A percentile compares a stretch with the other conserved stretches of the same genome.
phyloP scores from a whole-genome alignment of 257 asterid species.

The Solanum clarkiae region DNA sequence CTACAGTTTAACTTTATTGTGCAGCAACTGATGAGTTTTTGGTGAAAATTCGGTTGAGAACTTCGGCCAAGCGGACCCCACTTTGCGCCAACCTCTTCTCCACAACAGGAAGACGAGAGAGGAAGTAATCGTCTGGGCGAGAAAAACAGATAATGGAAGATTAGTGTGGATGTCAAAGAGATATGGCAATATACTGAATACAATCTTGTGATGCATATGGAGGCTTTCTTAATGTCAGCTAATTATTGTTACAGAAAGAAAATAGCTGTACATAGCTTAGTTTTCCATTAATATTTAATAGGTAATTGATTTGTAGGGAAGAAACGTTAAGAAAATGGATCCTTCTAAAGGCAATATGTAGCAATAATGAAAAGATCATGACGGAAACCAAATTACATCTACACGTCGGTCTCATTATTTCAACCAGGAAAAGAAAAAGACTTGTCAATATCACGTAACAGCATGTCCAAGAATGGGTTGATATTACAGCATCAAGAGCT shows the following conservation, averaged over 20 bases:
- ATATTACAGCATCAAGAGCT: not conserved
- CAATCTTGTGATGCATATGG: not conserved
- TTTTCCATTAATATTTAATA: not conserved
- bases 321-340: not conserved
- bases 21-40: slow-evolving; percentile 24
- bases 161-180: not conserved
- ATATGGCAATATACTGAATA: not conserved
- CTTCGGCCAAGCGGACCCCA: slow-evolving; percentile 79
- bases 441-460: not conserved
- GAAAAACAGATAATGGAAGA: not conserved
- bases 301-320: not conserved
- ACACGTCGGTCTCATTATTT: not conserved
- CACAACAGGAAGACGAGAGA: slow-evolving; percentile 70
- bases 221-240: not conserved
- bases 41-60: slow-evolving; percentile 62
- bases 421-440: not conserved
- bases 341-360: not conserved
- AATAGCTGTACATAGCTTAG: not conserved
- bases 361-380: not conserved
- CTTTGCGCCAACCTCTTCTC: slow-evolving; percentile 67
- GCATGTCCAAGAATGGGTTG: not conserved
- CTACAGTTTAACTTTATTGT: slow-evolving; percentile 22
- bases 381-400: not conserved
- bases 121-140: slow-evolving; percentile 62
- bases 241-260: not conserved